phyloP scores from a whole-genome alignment of 176 grass and related monocot genomes.

The Paspalum notatum region DNA sequence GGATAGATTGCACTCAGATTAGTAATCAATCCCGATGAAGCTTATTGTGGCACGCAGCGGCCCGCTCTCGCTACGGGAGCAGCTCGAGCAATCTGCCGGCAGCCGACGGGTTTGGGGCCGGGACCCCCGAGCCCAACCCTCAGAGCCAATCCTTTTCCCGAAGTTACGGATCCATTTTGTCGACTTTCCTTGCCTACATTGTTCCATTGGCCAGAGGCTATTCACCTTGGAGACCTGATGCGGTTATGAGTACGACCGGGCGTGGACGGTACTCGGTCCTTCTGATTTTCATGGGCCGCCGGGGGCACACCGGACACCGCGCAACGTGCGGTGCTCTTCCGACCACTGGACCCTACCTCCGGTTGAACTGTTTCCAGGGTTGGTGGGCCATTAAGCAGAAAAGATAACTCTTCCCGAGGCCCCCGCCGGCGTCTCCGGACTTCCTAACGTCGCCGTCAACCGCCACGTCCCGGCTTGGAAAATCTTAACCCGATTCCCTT shows the following conservation, averaged over 20 bases:
- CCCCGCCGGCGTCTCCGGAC: constrained; percentile 51
- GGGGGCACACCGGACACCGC: constrained; percentile 59
- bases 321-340: constrained; percentile 65
- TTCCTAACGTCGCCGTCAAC: too few relatives aligned
- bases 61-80: too few relatives aligned
- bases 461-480: constrained; percentile 5
- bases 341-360: constrained; percentile 63
- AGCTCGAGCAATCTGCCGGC: too few relatives aligned
- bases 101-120: too few relatives aligned
- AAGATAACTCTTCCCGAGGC: constrained; percentile 76
- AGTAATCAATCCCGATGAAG: too few relatives aligned
- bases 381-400: constrained; percentile 68
- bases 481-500: constrained; percentile 47
- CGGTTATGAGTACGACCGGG: constrained; percentile 28
- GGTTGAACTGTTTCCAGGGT: constrained; percentile 61
- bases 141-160: constrained; percentile 73
- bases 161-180: constrained; percentile 80
- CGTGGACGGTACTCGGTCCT: constrained; percentile 44
- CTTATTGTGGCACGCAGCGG: too few relatives aligned
- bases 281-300: constrained; percentile 35
- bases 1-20: too few relatives aligned
- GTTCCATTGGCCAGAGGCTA: neutral
- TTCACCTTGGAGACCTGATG: constrained; percentile 11
- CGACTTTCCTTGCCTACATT: too few relatives aligned
- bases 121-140: too few relatives aligned